phyloP scores from a whole-genome alignment of 768 basidiomycete species.

The Tylopilus plumbeoviolaceoides region DNA sequence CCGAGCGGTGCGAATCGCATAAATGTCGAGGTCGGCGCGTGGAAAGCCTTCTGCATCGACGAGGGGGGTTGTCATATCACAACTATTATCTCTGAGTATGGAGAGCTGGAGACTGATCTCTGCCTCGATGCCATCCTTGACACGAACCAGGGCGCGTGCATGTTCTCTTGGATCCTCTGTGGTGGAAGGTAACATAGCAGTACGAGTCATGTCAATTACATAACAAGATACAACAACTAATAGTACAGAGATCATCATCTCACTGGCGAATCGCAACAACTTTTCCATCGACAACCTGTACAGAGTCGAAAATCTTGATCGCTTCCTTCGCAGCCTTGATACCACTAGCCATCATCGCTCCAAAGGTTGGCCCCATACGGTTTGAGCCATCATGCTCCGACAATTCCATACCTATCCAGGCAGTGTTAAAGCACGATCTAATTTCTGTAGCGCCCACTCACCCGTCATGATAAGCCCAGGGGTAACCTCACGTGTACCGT shows the following conservation, averaged over 20 bases:
- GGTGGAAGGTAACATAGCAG: constrained; percentile 32
- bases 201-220: not conserved
- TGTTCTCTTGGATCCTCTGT: constrained; percentile 47
- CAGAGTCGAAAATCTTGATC: constrained; percentile 46
- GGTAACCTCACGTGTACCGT: constrained; percentile 69
- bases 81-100: constrained; percentile 60
- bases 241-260: not conserved
- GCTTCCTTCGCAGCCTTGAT: constrained; percentile 69
- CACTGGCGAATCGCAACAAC: constrained; percentile 36
- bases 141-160: constrained; percentile 60
- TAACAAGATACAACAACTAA: constrained; percentile 4
- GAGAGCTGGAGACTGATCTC: constrained; percentile 61
- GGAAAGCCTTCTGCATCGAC: constrained; percentile 90
- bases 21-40: constrained; percentile 80
- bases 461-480: constrained; percentile 75
- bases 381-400: constrained; percentile 78
- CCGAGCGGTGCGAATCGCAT: constrained; percentile 70
- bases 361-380: constrained; percentile 77
- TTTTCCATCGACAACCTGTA: constrained; percentile 51
- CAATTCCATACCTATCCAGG: constrained; percentile 68
- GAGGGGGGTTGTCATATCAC: constrained; percentile 67
- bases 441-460: constrained; percentile 27
- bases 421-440: not conserved
- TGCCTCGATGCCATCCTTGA: constrained; percentile 69
- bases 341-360: constrained; percentile 76